Conservation (phyloP, 2,329 filamentous ascomycete species). For the Trichoderma gracile region DNA sequence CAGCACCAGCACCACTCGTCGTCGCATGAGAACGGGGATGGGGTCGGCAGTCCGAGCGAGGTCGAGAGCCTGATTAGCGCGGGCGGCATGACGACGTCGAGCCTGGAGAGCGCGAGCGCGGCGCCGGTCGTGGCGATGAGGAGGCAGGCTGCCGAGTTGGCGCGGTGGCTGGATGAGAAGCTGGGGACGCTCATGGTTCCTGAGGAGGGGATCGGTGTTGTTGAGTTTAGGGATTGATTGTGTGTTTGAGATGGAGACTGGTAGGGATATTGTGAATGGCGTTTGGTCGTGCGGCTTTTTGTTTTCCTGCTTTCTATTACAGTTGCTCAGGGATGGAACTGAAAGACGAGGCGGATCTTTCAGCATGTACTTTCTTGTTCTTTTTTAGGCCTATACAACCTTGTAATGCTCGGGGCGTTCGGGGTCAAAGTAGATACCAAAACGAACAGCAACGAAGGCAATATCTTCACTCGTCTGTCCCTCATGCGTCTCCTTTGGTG, state of each 20-base stretch:
- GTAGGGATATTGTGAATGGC: background rate
- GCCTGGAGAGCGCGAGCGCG: conserved; percentile 42
- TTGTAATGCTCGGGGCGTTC: conserved; percentile 31
- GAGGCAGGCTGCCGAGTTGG: conserved; percentile 60
- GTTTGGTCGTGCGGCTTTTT: conserved; percentile 12
- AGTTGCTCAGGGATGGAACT: background rate
- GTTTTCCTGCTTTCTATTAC: background rate
- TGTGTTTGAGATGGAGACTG: background rate
- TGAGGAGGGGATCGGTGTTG: conserved; percentile 47
- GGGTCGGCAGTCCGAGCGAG: conserved; percentile 46
- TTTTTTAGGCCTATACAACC: background rate
- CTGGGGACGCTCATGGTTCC: conserved; percentile 56
- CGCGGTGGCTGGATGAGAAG: conserved; percentile 61
- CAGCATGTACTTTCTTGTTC: background rate
- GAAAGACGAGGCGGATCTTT: background rate
- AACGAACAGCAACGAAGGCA: conserved; percentile 28
- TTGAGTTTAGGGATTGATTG: background rate
- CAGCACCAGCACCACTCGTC: conserved; percentile 14
- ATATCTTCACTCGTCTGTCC: background rate
- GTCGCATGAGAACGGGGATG: conserved; percentile 35
- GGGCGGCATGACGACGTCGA: conserved; percentile 48
- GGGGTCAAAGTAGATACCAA: conserved; percentile 31
- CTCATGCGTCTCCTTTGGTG: no score
- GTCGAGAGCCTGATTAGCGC: conserved; percentile 51
- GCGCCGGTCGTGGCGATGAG: conserved; percentile 54